phyloP scores from a whole-genome alignment of 345 rosid genomes.

The Lumnitzera littorea region DNA sequence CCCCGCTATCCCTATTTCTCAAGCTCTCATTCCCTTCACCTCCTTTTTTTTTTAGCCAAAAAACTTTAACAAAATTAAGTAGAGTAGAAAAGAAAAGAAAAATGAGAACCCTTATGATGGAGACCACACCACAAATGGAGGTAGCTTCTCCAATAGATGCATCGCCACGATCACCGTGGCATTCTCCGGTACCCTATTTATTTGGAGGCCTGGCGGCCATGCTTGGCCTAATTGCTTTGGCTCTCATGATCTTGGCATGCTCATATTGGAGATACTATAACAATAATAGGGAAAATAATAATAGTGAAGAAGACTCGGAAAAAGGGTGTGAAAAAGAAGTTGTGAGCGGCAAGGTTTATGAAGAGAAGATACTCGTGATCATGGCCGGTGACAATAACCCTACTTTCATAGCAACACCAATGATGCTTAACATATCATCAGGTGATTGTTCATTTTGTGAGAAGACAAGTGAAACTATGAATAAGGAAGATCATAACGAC shows the following conservation, averaged over 20 bases:
- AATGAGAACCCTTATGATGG: too few relatives aligned
- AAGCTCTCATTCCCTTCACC: too few relatives aligned
- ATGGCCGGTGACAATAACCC: conserved; percentile 84
- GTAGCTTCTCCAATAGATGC: too few relatives aligned
- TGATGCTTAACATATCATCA: conserved; percentile 29
- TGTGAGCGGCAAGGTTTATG: conserved; percentile 18
- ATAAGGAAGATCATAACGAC: too few relatives aligned
- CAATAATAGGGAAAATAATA: conserved; percentile 2
- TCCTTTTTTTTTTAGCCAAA: too few relatives aligned
- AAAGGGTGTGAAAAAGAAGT: conserved; percentile 37
- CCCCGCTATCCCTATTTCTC: too few relatives aligned
- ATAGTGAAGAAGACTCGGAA: conserved; percentile 51
- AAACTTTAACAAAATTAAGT: too few relatives aligned
- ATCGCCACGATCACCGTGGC: conserved; percentile 57
- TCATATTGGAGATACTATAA: conserved; percentile 84
- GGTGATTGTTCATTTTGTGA: too few relatives aligned
- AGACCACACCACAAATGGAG: too few relatives aligned
- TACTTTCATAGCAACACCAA: conserved; percentile 69
- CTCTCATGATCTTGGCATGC: conserved; percentile 82
- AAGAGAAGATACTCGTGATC: conserved; percentile 74
- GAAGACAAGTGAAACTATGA: too few relatives aligned
- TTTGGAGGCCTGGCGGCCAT: conserved; percentile 94
- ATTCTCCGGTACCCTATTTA: conserved; percentile 89
- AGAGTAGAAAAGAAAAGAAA: too few relatives aligned
- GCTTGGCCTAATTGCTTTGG: conserved; percentile 87